A percentile compares a stretch with the other conserved stretches of the same genome.
These are phyloP conservation scores for Lepidium africanum DNA, from an alignment of 345 rosid genomes.

Conservation along the genomic window DNA sequence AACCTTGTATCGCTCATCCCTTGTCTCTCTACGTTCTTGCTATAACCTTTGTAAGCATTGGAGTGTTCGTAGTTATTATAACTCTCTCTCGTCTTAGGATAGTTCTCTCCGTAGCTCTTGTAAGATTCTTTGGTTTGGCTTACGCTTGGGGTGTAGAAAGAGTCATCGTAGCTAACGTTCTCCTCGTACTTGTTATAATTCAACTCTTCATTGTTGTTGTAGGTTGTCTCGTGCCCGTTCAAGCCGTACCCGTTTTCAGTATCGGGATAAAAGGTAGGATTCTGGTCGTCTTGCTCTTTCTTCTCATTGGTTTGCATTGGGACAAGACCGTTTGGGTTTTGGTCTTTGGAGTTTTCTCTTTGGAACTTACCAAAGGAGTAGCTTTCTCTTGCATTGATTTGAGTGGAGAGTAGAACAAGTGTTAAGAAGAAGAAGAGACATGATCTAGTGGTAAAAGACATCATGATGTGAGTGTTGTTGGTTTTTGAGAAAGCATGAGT, in stretches of 20 bases:
- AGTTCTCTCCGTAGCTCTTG: background rate
- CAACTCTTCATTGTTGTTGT: conserved; percentile 18
- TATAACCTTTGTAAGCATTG: conserved; percentile 6
- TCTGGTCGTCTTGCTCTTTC: conserved; percentile 11
- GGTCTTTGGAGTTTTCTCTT: background rate
- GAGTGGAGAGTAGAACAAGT: conserved; percentile 10
- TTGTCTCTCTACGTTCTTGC: conserved; percentile 23
- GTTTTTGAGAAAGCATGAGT: conserved; percentile 1
- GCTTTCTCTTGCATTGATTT: conserved; percentile 27
- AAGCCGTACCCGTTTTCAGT: conserved; percentile 24
- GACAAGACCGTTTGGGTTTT: conserved; percentile 4
- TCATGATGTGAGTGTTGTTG: conserved; percentile 8
- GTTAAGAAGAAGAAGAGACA: conserved; percentile 10
- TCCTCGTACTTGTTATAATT: conserved; percentile 5
- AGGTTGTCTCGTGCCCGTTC: conserved; percentile 23
- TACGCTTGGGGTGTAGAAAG: conserved; percentile 20
- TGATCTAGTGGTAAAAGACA: conserved; percentile 23
- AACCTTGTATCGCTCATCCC: conserved; percentile 33
- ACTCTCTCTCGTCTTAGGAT: conserved; percentile 19
- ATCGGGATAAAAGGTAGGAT: conserved; percentile 24
- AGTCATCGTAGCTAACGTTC: conserved; percentile 16
- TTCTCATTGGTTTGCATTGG: conserved; percentile 12
- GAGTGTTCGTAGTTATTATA: background rate
- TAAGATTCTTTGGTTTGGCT: conserved; percentile 18
- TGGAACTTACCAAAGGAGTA: conserved; percentile 26